Percentiles rank a stretch among this genome's conserved stretches.
Conservation (phyloP, 2,329 filamentous ascomycete species). For the Bimuria novae-zelandiae region DNA sequence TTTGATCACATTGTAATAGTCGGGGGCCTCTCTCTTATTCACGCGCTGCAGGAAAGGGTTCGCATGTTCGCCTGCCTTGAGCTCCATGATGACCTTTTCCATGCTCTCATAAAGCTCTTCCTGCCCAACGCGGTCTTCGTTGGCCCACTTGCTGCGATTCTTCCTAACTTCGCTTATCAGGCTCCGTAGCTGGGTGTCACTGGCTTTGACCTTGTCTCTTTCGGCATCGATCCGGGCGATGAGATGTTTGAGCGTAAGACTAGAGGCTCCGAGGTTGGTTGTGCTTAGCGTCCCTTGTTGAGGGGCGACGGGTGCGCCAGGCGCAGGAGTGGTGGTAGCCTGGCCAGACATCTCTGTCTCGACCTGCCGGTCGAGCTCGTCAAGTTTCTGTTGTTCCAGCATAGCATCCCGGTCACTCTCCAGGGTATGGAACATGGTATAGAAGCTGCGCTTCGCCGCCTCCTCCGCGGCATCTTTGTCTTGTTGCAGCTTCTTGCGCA, state of each 20-base stretch:
- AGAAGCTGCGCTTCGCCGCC: conserved; percentile 85
- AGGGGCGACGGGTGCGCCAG: conserved; percentile 56
- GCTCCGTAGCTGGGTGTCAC: conserved; percentile 87
- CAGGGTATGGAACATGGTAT: conserved; percentile 91
- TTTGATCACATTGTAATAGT: conserved; percentile 94
- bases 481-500: conserved; percentile 90
- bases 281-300: conserved; percentile 89
- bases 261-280: conserved; percentile 93
- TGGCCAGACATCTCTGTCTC: conserved; percentile 88
- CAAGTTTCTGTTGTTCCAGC: conserved; percentile 95
- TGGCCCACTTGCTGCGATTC: conserved; percentile 98
- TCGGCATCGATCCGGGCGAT: conserved; percentile 95
- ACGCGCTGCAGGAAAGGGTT: conserved; percentile 93
- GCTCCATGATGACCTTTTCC: conserved; percentile 94
- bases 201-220: conserved; percentile 85
- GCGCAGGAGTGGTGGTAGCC: conserved; percentile 53
- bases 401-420: conserved; percentile 96
- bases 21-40: conserved; percentile 94
- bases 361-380: conserved; percentile 94
- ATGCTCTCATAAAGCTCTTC: conserved; percentile 96
- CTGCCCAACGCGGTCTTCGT: conserved; percentile 94
- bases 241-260: conserved; percentile 92
- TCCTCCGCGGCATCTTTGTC: conserved; percentile 90
- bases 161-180: conserved; percentile 98
- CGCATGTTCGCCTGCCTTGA: conserved; percentile 97